Base-by-base conservation (phyloP, 768 basidiomycete genomes). In the Mycena vulgaris region DNA sequence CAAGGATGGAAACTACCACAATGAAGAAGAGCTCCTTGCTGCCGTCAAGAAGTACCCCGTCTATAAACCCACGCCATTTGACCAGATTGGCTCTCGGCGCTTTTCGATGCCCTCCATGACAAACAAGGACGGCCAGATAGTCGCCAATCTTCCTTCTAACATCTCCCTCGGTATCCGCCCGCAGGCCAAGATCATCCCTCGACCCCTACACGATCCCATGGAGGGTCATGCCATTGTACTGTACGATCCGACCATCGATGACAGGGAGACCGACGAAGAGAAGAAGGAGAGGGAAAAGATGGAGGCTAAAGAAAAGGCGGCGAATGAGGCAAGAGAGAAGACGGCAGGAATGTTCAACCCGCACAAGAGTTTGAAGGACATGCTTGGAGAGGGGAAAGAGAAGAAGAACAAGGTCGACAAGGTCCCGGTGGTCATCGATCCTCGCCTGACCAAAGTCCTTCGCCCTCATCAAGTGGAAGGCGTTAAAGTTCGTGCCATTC, bases 401-500 rank as follows among this genome's bases (percentile, higher is more conserved):
- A 89, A 90, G 84, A 92, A 92, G 77, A 86, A 87, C 69, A 85
- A 87, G 62, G 81, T 83, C 23, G 83, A 87, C 17, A 99, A 98
- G 80, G 95, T 99, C 4, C 93, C 97, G 3, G 97, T 99, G 14
- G 98, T 99, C 42, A 98, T 99, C 48, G 97, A 98, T 78, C 97
- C 97, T 6, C 86, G 88, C 42, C 82, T 99, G 39, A 83, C 88
- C 37, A 97, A 95, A 78, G 94, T 97, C 21, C 87, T 99, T 30
- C 89, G 97, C 51, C 97, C 97, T 23, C 97, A 99, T 91, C 97
- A 99, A 80, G 90, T 99, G 28, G 98, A 99, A 80, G 97, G 97
- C 69, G 97, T 99, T 66, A 97, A 97, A 87, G 96, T 96, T 73
- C 68, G 85, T 76, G 17, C 55, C 35, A 30, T n/a, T 58, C 28